phyloP scores from a whole-genome alignment of 768 basidiomycete species.

The Tephrocybe rancida region DNA sequence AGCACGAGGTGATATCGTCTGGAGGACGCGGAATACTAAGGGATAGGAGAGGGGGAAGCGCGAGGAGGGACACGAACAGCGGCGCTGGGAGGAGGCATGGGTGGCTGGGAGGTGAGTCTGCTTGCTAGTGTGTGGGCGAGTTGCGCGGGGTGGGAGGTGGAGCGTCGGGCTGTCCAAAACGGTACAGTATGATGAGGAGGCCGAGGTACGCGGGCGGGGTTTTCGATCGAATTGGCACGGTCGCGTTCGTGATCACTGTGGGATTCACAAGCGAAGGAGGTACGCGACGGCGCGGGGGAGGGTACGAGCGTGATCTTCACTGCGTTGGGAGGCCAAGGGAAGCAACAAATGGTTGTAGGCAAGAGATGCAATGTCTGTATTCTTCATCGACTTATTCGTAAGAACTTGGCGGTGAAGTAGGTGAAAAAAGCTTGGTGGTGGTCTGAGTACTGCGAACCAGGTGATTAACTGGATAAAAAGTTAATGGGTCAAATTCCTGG shows the following conservation, averaged over 20 bases:
- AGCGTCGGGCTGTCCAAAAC: background rate
- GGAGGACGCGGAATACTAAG: background rate
- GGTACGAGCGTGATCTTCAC: slow-evolving; percentile 1
- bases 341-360: too few relatives aligned
- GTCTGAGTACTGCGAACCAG: too few relatives aligned
- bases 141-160: background rate
- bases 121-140: slow-evolving; percentile 1
- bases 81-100: background rate
- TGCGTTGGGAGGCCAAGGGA: background rate
- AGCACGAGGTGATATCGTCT: slow-evolving; percentile 1
- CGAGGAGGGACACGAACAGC: slow-evolving; percentile 2
- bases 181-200: too few relatives aligned
- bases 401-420: slow-evolving; percentile 8
- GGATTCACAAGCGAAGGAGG: too few relatives aligned
- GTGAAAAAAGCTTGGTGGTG: too few relatives aligned
- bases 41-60: background rate
- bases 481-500: too few relatives aligned
- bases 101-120: slow-evolving; percentile 1
- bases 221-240: too few relatives aligned
- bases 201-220: background rate
- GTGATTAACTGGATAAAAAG: too few relatives aligned
- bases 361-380: too few relatives aligned
- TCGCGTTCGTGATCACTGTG: too few relatives aligned
- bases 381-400: too few relatives aligned
- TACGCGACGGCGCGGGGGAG: slow-evolving; percentile 4